Percentiles rank a stretch among this genome's conserved stretches.
Evolutionary conservation across 2,329 filamentous ascomycete species (phyloP).

Genomic region (Pyrenophora teres): DNA sequence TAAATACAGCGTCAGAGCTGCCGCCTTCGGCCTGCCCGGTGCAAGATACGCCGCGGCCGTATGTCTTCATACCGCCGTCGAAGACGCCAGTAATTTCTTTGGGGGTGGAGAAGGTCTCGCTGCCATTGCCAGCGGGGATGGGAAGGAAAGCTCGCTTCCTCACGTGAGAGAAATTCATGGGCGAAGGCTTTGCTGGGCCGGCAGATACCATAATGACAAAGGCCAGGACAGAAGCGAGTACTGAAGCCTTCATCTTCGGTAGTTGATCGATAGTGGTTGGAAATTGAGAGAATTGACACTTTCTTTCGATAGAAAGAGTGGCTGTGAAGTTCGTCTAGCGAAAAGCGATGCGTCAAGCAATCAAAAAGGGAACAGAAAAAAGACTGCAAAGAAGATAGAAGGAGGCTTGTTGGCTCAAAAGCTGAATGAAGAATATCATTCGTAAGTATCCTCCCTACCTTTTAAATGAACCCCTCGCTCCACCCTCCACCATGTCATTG

Average conservation of each 20-base stretch:
- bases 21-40: constrained; percentile 52
- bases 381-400: constrained; percentile 14
- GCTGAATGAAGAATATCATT: constrained; percentile 17
- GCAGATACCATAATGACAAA: constrained; percentile 37
- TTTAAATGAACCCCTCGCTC: constrained; percentile 16
- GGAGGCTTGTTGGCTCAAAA: constrained; percentile 23
- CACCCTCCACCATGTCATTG: no score
- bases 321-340: constrained; percentile 19
- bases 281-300: constrained; percentile 12
- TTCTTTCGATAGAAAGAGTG: constrained; percentile 13
- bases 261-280: not conserved
- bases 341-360: constrained; percentile 32
- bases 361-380: constrained; percentile 13
- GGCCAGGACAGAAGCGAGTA: constrained; percentile 32
- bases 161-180: constrained; percentile 26
- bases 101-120: constrained; percentile 31
- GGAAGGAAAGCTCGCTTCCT: constrained; percentile 39
- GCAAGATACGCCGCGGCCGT: constrained; percentile 46
- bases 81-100: constrained; percentile 33
- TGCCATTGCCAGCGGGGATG: constrained; percentile 36
- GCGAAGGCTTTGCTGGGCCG: constrained; percentile 22
- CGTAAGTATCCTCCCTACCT: constrained; percentile 4
- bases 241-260: constrained; percentile 41
- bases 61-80: constrained; percentile 43
- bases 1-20: constrained; percentile 57